phyloP scores from a whole-genome alignment of 176 grass and related monocot genomes.

The Alloteropsis semialata region DNA sequence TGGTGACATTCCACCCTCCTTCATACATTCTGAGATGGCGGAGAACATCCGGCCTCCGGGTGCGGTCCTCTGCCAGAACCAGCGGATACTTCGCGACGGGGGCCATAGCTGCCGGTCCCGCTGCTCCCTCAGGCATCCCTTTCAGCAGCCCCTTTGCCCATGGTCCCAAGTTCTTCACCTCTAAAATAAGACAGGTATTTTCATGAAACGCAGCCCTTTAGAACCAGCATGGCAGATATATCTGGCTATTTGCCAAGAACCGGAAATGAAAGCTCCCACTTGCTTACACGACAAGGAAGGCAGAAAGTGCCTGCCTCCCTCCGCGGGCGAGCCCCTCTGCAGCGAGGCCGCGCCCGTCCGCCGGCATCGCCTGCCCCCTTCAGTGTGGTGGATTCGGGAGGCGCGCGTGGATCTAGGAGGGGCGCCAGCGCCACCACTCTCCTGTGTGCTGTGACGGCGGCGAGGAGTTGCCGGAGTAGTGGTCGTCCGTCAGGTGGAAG shows the following conservation, averaged over 20 bases:
- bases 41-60: constrained; percentile 72
- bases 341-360: too few relatives aligned
- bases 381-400: too few relatives aligned
- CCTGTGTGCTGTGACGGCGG: too few relatives aligned
- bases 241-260: neutral
- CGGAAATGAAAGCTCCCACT: neutral
- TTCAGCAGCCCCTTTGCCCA: constrained; percentile 83
- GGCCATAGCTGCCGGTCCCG: constrained; percentile 45
- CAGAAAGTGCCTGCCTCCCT: too few relatives aligned
- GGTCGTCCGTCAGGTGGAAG: too few relatives aligned
- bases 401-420: too few relatives aligned
- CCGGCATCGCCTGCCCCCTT: too few relatives aligned
- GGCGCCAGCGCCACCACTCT: too few relatives aligned
- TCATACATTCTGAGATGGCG: constrained; percentile 62
- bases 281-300: constrained; percentile 32
- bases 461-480: too few relatives aligned
- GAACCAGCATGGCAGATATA: constrained; percentile 4
- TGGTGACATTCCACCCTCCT: constrained; percentile 87
- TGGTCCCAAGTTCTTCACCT: constrained; percentile 65
- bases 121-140: constrained; percentile 39
- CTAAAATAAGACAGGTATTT: constrained; percentile 37
- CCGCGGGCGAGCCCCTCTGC: too few relatives aligned
- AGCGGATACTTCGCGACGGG: constrained; percentile 56
- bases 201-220: constrained; percentile 5
- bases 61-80: constrained; percentile 78